These are phyloP conservation scores for Quercus phellos DNA, from an alignment of 331 rosid species.

Conservation along the genomic window DNA sequence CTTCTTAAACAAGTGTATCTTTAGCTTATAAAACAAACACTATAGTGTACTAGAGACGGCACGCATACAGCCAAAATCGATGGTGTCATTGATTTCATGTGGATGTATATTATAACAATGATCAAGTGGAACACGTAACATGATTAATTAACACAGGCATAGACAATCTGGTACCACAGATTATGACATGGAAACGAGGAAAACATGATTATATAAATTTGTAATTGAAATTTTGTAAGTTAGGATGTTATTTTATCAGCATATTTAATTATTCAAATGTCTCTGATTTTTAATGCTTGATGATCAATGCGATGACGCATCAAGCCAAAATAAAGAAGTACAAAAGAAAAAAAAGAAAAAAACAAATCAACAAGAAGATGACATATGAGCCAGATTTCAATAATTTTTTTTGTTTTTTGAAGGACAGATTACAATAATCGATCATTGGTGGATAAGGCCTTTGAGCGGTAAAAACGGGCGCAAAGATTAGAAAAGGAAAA, in stretches of 20 bases:
- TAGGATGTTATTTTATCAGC: slow-evolving; percentile 6
- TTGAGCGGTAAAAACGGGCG: slow-evolving; percentile 24
- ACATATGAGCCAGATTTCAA: slow-evolving; percentile 19
- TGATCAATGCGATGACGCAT: slow-evolving; percentile 2
- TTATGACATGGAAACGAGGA: slow-evolving; percentile 14
- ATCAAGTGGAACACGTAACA: slow-evolving; percentile 3
- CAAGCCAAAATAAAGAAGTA: neutral
- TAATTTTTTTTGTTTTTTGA: too few species aligned
- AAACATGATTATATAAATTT: slow-evolving; percentile 1
- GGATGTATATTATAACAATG: slow-evolving; percentile 18
- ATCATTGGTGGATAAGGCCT: slow-evolving; percentile 35
- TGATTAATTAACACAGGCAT: slow-evolving; percentile 20
- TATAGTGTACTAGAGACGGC: neutral
- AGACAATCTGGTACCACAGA: slow-evolving; percentile 9
- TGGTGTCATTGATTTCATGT: neutral
- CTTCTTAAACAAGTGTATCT: neutral
- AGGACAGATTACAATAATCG: slow-evolving; percentile 16
- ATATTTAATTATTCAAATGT: slow-evolving; percentile 8
- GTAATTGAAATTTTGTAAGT: neutral
- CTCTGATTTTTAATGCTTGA: neutral
- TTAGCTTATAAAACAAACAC: neutral
- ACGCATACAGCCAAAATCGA: too few species aligned
- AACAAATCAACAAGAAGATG: neutral
- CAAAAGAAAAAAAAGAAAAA: neutral
- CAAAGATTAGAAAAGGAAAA: neutral